phyloP scores from a whole-genome alignment of 1,284 basidiomycete species.

The Trametes versicolor region DNA sequence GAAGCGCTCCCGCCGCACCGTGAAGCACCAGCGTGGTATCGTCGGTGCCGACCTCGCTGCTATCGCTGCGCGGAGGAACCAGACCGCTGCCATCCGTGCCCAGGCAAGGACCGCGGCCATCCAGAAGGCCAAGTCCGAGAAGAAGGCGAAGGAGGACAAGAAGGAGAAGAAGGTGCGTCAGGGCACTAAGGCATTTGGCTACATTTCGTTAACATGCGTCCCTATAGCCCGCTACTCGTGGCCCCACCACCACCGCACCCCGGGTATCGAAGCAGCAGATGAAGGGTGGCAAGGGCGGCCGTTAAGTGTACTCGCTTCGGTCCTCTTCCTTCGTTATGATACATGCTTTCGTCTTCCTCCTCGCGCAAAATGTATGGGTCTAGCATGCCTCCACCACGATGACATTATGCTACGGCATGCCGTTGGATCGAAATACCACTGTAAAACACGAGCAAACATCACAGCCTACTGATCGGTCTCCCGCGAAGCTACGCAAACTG shows the following conservation, averaged over 20 bases:
- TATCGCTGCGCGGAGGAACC: slow-evolving; percentile 93
- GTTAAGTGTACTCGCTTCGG: slow-evolving; percentile 51
- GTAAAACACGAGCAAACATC: neutral
- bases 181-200: neutral
- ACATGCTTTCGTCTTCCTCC: slow-evolving; percentile 39
- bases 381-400: slow-evolving; percentile 38
- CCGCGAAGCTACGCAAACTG: no score
- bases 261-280: slow-evolving; percentile 96
- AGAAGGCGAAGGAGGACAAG: slow-evolving; percentile 96
- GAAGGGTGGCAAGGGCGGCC: slow-evolving; percentile 88
- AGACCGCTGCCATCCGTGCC: slow-evolving; percentile 87
- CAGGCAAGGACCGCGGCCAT: slow-evolving; percentile 89
- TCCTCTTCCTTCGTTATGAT: slow-evolving; percentile 35
- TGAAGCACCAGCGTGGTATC: slow-evolving; percentile 99
- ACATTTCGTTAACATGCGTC: neutral
- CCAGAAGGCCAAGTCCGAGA: slow-evolving; percentile 92
- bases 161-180: slow-evolving; percentile 82
- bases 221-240: slow-evolving; percentile 43
- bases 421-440: neutral
- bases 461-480: no score
- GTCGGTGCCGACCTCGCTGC: slow-evolving; percentile 94
- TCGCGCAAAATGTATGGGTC: slow-evolving; percentile 45
- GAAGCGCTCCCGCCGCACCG: slow-evolving; percentile 97
- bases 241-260: slow-evolving; percentile 66
- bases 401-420: slow-evolving; percentile 30